Evolutionary conservation across 2,329 filamentous ascomycete genomes (phyloP).

Genomic region (Aspergillus japonicus): DNA sequence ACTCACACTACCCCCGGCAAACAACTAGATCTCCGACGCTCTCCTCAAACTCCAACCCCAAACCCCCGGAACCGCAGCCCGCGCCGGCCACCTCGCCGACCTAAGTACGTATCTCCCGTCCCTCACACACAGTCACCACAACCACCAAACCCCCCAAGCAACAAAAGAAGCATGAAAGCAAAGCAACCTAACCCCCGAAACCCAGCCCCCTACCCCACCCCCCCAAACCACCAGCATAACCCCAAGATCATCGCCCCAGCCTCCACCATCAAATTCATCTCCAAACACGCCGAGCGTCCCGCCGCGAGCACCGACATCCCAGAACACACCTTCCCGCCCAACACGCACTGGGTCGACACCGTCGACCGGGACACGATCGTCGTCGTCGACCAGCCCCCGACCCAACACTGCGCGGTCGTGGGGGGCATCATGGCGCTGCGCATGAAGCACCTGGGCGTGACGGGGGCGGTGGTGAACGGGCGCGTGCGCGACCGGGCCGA

Average conservation of each 20-base stretch:
- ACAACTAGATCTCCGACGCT: slow-evolving; percentile 64
- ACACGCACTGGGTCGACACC: slow-evolving; percentile 68
- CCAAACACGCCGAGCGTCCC: slow-evolving; percentile 49
- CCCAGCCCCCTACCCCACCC: not conserved
- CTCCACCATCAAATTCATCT: slow-evolving; percentile 55
- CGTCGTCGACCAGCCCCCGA: slow-evolving; percentile 64
- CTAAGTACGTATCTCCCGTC: slow-evolving; percentile 44
- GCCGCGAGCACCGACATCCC: slow-evolving; percentile 8
- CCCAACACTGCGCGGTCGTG: slow-evolving; percentile 67
- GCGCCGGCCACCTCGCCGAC: slow-evolving; percentile 67
- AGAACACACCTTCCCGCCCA: slow-evolving; percentile 54
- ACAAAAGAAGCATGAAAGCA: not conserved
- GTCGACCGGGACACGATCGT: slow-evolving; percentile 61
- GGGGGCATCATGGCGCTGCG: slow-evolving; percentile 75
- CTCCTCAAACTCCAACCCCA: slow-evolving; percentile 63
- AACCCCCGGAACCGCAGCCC: slow-evolving; percentile 48
- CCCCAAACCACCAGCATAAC: slow-evolving; percentile 36
- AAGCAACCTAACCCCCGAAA: slow-evolving; percentile 2
- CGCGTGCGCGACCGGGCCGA: slow-evolving; percentile 66
- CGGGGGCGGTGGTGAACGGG: slow-evolving; percentile 66
- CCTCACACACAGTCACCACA: not conserved
- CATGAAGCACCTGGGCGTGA: slow-evolving; percentile 62
- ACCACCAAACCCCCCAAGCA: not conserved
- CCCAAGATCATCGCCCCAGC: slow-evolving; percentile 45
- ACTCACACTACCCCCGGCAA: not conserved